phyloP scores from a whole-genome alignment of 176 grass and related monocot genomes.

The Carex parvula region DNA sequence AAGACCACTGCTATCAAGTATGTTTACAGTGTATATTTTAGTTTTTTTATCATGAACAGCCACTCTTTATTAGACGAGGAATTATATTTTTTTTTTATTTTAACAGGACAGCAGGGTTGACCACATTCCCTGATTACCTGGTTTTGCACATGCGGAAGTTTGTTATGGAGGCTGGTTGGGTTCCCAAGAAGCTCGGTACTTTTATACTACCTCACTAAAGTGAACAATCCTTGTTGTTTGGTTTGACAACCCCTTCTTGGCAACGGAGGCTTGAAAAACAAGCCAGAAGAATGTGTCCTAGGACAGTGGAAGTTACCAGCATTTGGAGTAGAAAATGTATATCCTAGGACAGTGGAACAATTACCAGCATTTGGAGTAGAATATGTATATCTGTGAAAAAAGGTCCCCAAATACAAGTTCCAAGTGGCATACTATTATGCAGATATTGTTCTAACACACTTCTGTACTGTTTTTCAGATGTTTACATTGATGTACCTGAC shows the following conservation, averaged over 20 bases:
- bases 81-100: not conserved
- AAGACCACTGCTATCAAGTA: slow-evolving; percentile 96
- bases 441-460: not conserved
- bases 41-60: not conserved
- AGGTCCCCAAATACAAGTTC: not conserved
- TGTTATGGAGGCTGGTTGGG: slow-evolving; percentile 96
- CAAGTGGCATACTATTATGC: not conserved
- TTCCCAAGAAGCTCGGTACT: slow-evolving; percentile 95
- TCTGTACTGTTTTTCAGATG: slow-evolving; percentile 56
- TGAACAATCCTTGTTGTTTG: not conserved
- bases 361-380: not conserved
- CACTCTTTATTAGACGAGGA: not conserved
- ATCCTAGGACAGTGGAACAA: not conserved
- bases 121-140: slow-evolving; percentile 90
- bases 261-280: not conserved
- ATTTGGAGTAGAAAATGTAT: not conserved
- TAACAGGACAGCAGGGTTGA: slow-evolving; percentile 69
- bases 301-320: not conserved
- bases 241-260: not conserved
- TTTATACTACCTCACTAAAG: not conserved
- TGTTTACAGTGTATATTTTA: slow-evolving; percentile 23
- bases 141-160: slow-evolving; percentile 98
- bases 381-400: not conserved
- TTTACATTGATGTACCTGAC: slow-evolving; percentile 91
- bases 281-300: not conserved